Conservation (phyloP, 768 basidiomycete genomes). For the Trametes cinnabarina region DNA sequence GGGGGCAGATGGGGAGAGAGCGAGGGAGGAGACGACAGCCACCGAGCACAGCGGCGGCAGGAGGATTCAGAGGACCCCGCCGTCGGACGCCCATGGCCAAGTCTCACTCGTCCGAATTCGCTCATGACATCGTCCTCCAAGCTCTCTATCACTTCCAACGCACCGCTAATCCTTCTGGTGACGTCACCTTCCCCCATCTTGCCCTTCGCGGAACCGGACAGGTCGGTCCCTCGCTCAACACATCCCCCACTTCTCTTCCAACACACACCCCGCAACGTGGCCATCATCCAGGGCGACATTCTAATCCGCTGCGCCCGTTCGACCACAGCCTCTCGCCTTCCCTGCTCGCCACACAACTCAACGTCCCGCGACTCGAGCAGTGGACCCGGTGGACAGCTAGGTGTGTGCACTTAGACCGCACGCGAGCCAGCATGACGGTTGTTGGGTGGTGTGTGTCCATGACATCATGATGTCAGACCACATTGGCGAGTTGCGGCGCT, state of each 20-base stretch:
- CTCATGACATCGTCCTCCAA: constrained; percentile 2
- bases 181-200: constrained; percentile 6
- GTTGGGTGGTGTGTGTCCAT: constrained; percentile 16
- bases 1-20: not conserved
- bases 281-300: constrained; percentile 1
- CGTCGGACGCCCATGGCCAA: too few relatives aligned
- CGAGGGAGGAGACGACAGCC: not conserved
- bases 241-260: not conserved
- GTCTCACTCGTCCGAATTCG: too few relatives aligned
- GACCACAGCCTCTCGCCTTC: not conserved
- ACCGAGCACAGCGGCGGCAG: not conserved
- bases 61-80: too few relatives aligned
- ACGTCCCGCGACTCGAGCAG: not conserved
- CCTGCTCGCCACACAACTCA: not conserved
- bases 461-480: constrained; percentile 14
- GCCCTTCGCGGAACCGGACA: not conserved
- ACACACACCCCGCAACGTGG: constrained; percentile 10
- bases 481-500: not conserved
- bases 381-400: not conserved
- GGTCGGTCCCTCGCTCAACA: not conserved
- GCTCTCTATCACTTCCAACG: not conserved
- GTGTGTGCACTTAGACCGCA: not conserved
- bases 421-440: not conserved
- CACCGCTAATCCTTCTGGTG: constrained; percentile 11
- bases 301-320: not conserved